Conservation (phyloP, 257 asterid species). For the Solanum virginianum region DNA sequence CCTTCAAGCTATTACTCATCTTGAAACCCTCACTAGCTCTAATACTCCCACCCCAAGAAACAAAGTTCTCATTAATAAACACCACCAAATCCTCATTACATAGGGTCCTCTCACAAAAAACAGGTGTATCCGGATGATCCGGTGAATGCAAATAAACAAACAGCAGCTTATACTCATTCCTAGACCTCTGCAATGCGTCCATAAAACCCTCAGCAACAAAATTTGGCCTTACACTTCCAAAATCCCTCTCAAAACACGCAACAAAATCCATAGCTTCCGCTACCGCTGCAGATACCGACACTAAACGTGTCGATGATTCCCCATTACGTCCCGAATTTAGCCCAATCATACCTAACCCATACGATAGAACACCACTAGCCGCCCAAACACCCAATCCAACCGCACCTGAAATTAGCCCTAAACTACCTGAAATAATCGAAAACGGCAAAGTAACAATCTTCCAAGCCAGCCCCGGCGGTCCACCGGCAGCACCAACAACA, state of each 20-base stretch:
- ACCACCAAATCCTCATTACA: slow-evolving; percentile 57
- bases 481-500: slow-evolving; percentile 28
- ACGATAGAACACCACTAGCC: slow-evolving; percentile 70
- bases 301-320: slow-evolving; percentile 30
- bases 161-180: slow-evolving; percentile 68
- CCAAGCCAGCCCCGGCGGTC: slow-evolving; percentile 77
- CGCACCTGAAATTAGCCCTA: slow-evolving; percentile 72
- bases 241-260: slow-evolving; percentile 58
- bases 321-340: slow-evolving; percentile 25
- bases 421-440: slow-evolving; percentile 70
- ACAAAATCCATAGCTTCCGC: slow-evolving; percentile 69
- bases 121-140: slow-evolving; percentile 78
- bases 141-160: slow-evolving; percentile 97
- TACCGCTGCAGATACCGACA: slow-evolving; percentile 47
- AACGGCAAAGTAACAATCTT: slow-evolving; percentile 69
- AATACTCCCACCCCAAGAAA: slow-evolving; percentile 93
- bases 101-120: slow-evolving; percentile 61
- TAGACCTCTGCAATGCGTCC: slow-evolving; percentile 93
- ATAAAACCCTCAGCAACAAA: slow-evolving; percentile 76
- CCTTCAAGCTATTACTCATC: slow-evolving; percentile 98
- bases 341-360: slow-evolving; percentile 64
- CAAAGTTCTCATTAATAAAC: slow-evolving; percentile 83
- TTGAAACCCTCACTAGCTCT: slow-evolving; percentile 95
- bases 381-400: slow-evolving; percentile 88
- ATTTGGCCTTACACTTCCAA: slow-evolving; percentile 47